phyloP scores from a whole-genome alignment of 768 basidiomycete species.

The Phanerodontia chrysosporium region DNA sequence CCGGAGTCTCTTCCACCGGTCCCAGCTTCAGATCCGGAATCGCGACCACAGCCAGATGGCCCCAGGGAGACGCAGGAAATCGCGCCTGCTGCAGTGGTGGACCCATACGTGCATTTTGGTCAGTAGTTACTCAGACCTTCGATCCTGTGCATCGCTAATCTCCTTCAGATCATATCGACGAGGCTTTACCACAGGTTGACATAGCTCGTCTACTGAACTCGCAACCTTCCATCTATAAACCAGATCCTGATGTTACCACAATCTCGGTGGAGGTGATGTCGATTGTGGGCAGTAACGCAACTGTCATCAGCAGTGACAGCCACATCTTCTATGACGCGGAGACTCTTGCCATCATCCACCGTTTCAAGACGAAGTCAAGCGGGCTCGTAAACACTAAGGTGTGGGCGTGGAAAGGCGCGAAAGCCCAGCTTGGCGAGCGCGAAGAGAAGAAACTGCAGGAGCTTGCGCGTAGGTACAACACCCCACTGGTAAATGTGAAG shows the following conservation, averaged over 20 bases:
- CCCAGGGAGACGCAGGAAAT: neutral
- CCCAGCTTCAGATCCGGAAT: neutral
- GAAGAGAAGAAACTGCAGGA: constrained; percentile 69
- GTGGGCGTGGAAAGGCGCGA: constrained; percentile 74
- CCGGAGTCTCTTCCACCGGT: neutral
- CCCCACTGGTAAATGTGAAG: constrained; percentile 45
- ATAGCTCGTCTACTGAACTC: constrained; percentile 41
- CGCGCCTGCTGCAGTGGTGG: neutral
- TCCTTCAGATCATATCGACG: constrained; percentile 35
- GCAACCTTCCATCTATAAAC: constrained; percentile 19
- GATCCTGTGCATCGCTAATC: neutral
- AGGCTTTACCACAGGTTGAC: constrained; percentile 45
- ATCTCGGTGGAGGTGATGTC: constrained; percentile 74
- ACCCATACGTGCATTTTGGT: constrained; percentile 13
- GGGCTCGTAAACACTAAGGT: constrained; percentile 66
- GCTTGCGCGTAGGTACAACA: constrained; percentile 70
- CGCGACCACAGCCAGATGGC: neutral
- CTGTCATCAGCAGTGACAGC: constrained; percentile 38
- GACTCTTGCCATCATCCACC: constrained; percentile 61
- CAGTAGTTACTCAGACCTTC: neutral
- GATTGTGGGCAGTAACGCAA: constrained; percentile 48
- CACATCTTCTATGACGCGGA: constrained; percentile 74
- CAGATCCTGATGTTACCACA: constrained; percentile 38
- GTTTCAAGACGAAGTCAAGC: constrained; percentile 58
- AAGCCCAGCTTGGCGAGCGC: constrained; percentile 45